These are phyloP conservation scores for Saposhnikovia divaricata DNA, from an alignment of 129 eudicot genomes.

Conservation along the genomic window DNA sequence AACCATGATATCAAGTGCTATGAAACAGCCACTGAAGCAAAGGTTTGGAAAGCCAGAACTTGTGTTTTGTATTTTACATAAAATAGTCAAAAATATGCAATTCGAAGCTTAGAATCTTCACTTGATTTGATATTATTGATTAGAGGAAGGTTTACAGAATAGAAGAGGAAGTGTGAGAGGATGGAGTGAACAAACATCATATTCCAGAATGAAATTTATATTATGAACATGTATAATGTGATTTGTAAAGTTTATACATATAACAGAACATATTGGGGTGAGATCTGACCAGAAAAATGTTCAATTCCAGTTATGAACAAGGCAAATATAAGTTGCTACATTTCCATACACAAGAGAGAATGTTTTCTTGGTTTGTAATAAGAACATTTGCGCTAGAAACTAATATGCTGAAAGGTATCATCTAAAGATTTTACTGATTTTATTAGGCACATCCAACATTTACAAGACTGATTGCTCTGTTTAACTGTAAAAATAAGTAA, in stretches of 20 bases:
- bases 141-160: neutral
- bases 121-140: neutral
- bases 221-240: neutral
- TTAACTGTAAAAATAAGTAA: neutral
- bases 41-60: neutral
- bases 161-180: neutral
- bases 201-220: neutral
- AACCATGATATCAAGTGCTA: neutral
- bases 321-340: neutral
- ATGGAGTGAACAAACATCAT: neutral
- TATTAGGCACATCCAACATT: neutral
- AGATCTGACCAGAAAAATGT: neutral
- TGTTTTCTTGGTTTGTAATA: neutral
- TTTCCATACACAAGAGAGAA: neutral
- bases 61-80: neutral
- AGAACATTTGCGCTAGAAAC: neutral
- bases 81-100: neutral
- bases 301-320: neutral
- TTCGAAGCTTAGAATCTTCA: neutral
- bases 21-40: neutral
- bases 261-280: neutral
- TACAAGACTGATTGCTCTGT: neutral
- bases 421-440: neutral
- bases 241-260: neutral
- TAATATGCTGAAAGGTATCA: neutral